A percentile compares a stretch with the other conserved stretches of the same genome.
These are phyloP conservation scores for Zoysia matrella DNA, from an alignment of 202 grass and related monocot genomes.

Conservation along the genomic window DNA sequence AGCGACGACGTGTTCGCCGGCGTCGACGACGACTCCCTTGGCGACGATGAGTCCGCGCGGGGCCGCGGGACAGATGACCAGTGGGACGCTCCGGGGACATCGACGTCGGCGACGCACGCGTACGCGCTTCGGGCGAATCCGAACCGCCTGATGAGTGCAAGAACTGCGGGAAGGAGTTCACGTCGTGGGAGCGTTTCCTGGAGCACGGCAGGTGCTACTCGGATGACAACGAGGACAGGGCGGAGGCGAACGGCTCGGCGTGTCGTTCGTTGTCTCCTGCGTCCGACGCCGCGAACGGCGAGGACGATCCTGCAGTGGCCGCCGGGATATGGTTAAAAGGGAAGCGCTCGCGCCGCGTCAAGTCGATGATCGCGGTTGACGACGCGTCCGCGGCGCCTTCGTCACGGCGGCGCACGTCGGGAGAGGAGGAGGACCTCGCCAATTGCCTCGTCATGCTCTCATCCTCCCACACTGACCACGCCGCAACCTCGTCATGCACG, in stretches of 20 bases:
- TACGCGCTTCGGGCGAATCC: slow-evolving; percentile 78
- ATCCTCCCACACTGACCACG: slow-evolving; percentile 33
- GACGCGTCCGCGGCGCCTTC: background rate
- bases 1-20: slow-evolving; percentile 6
- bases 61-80: background rate
- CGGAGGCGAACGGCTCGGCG: slow-evolving; percentile 22
- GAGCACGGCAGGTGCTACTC: slow-evolving; percentile 65
- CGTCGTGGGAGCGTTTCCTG: slow-evolving; percentile 70
- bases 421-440: slow-evolving; percentile 71
- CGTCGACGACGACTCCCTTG: slow-evolving; percentile 12
- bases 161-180: slow-evolving; percentile 76
- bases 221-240: background rate
- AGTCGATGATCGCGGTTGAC: background rate
- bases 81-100: slow-evolving; percentile 28
- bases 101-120: slow-evolving; percentile 33
- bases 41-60: slow-evolving; percentile 14
- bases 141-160: slow-evolving; percentile 58
- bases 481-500: background rate
- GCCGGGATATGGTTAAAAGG: slow-evolving; percentile 61
- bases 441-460: slow-evolving; percentile 85
- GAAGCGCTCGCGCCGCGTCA: slow-evolving; percentile 57
- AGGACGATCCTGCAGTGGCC: slow-evolving; percentile 41
- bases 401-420: background rate
- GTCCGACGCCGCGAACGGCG: slow-evolving; percentile 27
- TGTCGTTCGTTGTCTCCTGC: slow-evolving; percentile 25